A percentile compares a stretch with the other conserved stretches of the same genome.
Conservation (phyloP, 495 filamentous ascomycete genomes). For the Emericellopsis terricola region DNA sequence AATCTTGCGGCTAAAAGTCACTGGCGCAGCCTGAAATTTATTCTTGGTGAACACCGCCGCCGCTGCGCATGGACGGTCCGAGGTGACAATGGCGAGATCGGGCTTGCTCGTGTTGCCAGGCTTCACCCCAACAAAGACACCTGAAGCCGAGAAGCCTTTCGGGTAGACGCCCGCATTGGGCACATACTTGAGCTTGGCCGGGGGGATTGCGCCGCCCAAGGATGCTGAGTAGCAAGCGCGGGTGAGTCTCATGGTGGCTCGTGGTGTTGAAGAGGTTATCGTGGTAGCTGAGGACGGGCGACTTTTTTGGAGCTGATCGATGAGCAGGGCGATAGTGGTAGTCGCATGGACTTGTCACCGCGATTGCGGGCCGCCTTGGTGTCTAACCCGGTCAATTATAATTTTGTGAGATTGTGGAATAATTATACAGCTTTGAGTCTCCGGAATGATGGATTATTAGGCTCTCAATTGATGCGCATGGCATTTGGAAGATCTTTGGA, state of each 20-base stretch:
- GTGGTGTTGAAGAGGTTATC: too few relatives aligned
- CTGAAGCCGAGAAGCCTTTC: constrained; percentile 72
- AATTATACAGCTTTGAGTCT: too few relatives aligned
- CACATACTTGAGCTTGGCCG: constrained; percentile 70
- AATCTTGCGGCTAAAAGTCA: constrained; percentile 61
- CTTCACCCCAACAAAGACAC: constrained; percentile 87
- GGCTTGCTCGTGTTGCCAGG: constrained; percentile 72
- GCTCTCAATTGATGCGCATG: too few relatives aligned
- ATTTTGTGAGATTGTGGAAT: too few relatives aligned
- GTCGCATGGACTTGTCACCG: too few relatives aligned
- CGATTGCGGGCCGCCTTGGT: too few relatives aligned
- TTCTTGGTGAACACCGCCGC: constrained; percentile 96
- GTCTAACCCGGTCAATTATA: too few relatives aligned
- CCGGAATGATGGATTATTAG: too few relatives aligned
- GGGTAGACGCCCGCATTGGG: constrained; percentile 75
- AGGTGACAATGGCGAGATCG: constrained; percentile 77
- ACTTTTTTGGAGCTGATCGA: too few relatives aligned
- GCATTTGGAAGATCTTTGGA: too few relatives aligned
- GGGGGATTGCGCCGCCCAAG: constrained; percentile 42
- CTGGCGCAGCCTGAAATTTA: constrained; percentile 92
- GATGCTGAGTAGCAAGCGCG: constrained; percentile 37
- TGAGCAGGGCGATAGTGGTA: too few relatives aligned
- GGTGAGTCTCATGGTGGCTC: not conserved
- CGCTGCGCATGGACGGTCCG: constrained; percentile 74
- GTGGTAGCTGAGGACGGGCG: too few relatives aligned